Conservation (phyloP, 1,284 basidiomycete species). For the Ceratobasidium sp. region DNA sequence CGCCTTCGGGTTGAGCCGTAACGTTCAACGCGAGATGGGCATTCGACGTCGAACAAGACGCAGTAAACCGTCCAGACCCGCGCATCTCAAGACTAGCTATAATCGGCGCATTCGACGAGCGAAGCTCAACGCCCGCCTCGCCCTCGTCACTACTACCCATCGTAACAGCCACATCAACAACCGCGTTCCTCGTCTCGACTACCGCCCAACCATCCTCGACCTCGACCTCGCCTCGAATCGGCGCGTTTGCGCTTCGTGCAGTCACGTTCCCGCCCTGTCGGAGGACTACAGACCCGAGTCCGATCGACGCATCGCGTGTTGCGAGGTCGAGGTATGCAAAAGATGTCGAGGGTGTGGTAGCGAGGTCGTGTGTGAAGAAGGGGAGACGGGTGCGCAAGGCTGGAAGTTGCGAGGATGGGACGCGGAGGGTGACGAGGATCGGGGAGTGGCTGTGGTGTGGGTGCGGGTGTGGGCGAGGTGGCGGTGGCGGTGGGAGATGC, state of each 20-base stretch:
- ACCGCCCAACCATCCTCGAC: slow-evolving; percentile 20
- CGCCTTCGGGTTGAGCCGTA: slow-evolving; percentile 12
- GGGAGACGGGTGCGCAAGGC: slow-evolving; percentile 33
- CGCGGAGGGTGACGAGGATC: slow-evolving; percentile 13
- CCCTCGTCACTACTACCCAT: background rate
- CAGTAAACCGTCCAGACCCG: background rate
- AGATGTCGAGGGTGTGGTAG: background rate
- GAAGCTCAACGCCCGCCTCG: slow-evolving; percentile 6
- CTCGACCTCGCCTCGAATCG: slow-evolving; percentile 11
- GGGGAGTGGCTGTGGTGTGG: slow-evolving; percentile 20
- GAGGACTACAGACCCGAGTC: slow-evolving; percentile 1
- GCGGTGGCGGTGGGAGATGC: slow-evolving; percentile 1
- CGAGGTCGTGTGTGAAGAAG: slow-evolving; percentile 35
- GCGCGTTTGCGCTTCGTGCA: slow-evolving; percentile 24
- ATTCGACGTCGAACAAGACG: slow-evolving; percentile 11
- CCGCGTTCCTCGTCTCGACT: slow-evolving; percentile 24
- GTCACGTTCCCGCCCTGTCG: slow-evolving; percentile 23
- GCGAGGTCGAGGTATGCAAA: slow-evolving; percentile 29
- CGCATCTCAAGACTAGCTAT: slow-evolving; percentile 9
- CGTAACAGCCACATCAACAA: background rate
- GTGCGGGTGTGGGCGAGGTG: slow-evolving; percentile 8
- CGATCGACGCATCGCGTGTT: slow-evolving; percentile 9
- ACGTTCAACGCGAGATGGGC: slow-evolving; percentile 26
- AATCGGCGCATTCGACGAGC: slow-evolving; percentile 35
- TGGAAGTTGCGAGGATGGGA: slow-evolving; percentile 23